A percentile compares a stretch with the other conserved stretches of the same genome.
These are phyloP conservation scores for Metschnikowia kunwiensis DNA, from an alignment of 805 yeast genomes.

Conservation along the genomic window DNA sequence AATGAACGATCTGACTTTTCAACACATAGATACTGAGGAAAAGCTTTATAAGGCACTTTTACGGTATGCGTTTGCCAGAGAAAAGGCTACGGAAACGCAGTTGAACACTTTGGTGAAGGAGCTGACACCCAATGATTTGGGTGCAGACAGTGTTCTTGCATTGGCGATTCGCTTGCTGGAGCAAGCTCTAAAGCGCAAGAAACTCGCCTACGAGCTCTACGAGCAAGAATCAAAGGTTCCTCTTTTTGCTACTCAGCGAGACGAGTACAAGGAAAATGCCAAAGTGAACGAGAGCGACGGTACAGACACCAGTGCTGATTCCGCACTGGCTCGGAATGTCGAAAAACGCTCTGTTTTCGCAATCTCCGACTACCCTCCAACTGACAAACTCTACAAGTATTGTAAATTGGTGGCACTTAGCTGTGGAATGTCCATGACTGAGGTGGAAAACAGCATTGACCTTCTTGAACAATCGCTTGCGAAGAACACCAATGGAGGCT, in stretches of 20 bases:
- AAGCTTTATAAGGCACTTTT: conserved; percentile 22
- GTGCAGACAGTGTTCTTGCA: conserved; percentile 13
- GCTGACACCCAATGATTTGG: background rate
- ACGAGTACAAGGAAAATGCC: conserved; percentile 23
- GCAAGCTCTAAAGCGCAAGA: conserved; percentile 24
- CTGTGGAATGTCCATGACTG: conserved; percentile 41
- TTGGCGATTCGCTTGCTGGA: conserved; percentile 27
- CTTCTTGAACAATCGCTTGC: conserved; percentile 39
- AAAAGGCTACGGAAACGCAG: conserved; percentile 10
- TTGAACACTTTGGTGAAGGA: conserved; percentile 5
- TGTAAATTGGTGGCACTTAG: conserved; percentile 40
- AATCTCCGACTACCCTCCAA: conserved; percentile 22
- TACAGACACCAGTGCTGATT: background rate
- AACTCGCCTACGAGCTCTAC: conserved; percentile 19
- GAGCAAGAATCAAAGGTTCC: conserved; percentile 25
- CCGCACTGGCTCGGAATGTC: background rate
- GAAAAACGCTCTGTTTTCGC: background rate
- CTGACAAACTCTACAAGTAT: conserved; percentile 37
- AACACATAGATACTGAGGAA: conserved; percentile 30
- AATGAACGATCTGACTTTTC: conserved; percentile 38
- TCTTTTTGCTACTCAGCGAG: conserved; percentile 10
- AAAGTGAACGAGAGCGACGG: background rate
- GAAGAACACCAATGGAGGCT: conserved; percentile 18
- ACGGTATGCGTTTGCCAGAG: conserved; percentile 14
- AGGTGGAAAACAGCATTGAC: conserved; percentile 42